These are phyloP conservation scores for Tolypocladium guangdongense DNA, from an alignment of 2,329 filamentous ascomycete species.

Conservation along the genomic window DNA sequence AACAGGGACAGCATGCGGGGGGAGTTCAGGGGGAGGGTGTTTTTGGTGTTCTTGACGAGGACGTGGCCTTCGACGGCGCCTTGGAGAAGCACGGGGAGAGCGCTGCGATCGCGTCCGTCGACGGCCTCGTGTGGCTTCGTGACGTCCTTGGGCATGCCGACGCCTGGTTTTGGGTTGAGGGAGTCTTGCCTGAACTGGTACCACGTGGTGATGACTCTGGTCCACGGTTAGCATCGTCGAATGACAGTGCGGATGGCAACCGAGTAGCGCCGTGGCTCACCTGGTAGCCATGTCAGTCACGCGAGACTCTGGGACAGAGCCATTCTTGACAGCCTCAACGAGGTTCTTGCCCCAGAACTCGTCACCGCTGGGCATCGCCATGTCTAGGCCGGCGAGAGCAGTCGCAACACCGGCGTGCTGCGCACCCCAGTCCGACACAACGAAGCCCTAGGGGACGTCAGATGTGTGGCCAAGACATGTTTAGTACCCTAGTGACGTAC, in stretches of 20 bases:
- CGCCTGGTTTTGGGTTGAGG: conserved; percentile 32
- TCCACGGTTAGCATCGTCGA: background rate
- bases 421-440: conserved; percentile 57
- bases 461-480: background rate
- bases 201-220: conserved; percentile 40
- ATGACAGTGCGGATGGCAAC: background rate
- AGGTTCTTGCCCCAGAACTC: conserved; percentile 42
- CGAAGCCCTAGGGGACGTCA: conserved; percentile 40
- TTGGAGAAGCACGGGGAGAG: conserved; percentile 31
- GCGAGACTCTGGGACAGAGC: conserved; percentile 42
- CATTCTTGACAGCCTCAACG: conserved; percentile 46
- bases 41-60: conserved; percentile 49
- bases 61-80: conserved; percentile 54
- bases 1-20: conserved; percentile 45
- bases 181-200: conserved; percentile 44
- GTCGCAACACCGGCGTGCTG: conserved; percentile 53
- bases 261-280: conserved; percentile 7
- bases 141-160: conserved; percentile 40
- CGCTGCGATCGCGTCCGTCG: conserved; percentile 39
- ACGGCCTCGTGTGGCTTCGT: conserved; percentile 38
- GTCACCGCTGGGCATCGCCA: conserved; percentile 50
- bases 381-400: conserved; percentile 56
- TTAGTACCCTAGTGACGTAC: background rate
- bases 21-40: conserved; percentile 40
- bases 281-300: conserved; percentile 50